phyloP scores from a whole-genome alignment of 768 basidiomycete genomes.

The Naganishia friedmannii region DNA sequence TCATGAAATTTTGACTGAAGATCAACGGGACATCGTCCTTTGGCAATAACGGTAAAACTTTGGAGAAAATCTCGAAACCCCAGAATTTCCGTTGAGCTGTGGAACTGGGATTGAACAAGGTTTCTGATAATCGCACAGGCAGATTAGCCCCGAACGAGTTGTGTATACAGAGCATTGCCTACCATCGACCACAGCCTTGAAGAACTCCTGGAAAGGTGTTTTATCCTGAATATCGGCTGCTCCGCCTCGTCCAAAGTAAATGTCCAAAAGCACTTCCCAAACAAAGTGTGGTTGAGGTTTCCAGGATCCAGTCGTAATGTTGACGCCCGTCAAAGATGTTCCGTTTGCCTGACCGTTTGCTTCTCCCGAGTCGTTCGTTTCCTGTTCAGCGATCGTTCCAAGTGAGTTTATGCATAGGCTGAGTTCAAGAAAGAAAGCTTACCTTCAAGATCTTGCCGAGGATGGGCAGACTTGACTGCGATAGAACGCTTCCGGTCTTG shows the following conservation, averaged over 20 bases:
- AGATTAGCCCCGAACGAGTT: background rate
- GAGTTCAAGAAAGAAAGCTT: slow-evolving; percentile 31
- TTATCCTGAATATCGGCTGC: slow-evolving; percentile 47
- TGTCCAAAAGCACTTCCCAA: slow-evolving; percentile 79
- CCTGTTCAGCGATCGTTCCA: slow-evolving; percentile 32
- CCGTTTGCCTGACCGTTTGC: slow-evolving; percentile 40
- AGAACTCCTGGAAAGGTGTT: slow-evolving; percentile 84
- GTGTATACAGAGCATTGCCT: slow-evolving; percentile 37
- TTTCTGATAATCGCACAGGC: slow-evolving; percentile 59
- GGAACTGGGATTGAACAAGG: slow-evolving; percentile 76
- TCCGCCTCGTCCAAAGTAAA: slow-evolving; percentile 61
- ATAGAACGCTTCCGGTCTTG: slow-evolving; percentile 69
- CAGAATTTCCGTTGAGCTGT: slow-evolving; percentile 87
- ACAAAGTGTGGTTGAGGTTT: slow-evolving; percentile 88
- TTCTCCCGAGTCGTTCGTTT: slow-evolving; percentile 59
- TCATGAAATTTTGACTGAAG: slow-evolving; percentile 93
- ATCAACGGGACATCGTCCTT: slow-evolving; percentile 72
- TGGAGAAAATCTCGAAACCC: slow-evolving; percentile 90
- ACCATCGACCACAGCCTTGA: slow-evolving; percentile 87
- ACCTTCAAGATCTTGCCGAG: slow-evolving; percentile 81
- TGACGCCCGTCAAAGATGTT: slow-evolving; percentile 35
- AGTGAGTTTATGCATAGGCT: slow-evolving; percentile 30
- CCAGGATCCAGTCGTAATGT: slow-evolving; percentile 61
- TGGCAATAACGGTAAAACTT: slow-evolving; percentile 67
- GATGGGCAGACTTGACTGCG: slow-evolving; percentile 66